Evolutionary conservation across 805 yeast species (phyloP), one percentile per base, ranked within the genome.

Genomic region (Barnettozyma siamensis): DNA sequence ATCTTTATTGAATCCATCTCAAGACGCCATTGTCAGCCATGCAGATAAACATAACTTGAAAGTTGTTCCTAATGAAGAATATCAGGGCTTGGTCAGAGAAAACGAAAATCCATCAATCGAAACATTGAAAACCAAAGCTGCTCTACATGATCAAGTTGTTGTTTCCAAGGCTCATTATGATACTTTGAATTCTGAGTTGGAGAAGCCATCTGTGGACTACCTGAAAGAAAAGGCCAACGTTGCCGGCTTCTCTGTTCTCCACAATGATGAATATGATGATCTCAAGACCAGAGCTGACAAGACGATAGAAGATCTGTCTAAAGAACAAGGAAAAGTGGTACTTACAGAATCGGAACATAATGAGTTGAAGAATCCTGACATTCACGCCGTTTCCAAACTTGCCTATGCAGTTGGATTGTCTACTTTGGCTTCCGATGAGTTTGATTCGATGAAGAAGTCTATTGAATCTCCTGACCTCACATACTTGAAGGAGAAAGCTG

Each of bases 61-160:
- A 7, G 18, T 48, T 9, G 29, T 51, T 18, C 18, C 50, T 0
- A 33, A 37, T 9, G 40, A 41, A 3, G 32, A 31, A 2, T 35
- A 43, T 10, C 42, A 33, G 12, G 41, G 37, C 5, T 46, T 59
- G 7, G 31, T 60, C 6, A 43, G 56, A 5, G 31, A 35, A 7
- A 42, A 43, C 27, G 47, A 45, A 4, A 24, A 44, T 9, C 67
- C 69, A 31, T 44, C 59, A 3, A 7, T 55, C 8, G 58, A 54
- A 2, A 42, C 47, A 28, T 32, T 64, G 38, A 39, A 37, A 28
- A 32, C 46, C 16, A 43, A 45, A 43, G 50, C 57, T 23, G 43
- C 38, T 28, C 40, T 43, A 2, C 45, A 53, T 29, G 56, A 55
- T 18, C 51, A 54, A 29, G 45, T 46, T 30, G 42, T 64, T 20